phyloP scores from a whole-genome alignment of 306 rosid genomes.

The Biancaea sappan region DNA sequence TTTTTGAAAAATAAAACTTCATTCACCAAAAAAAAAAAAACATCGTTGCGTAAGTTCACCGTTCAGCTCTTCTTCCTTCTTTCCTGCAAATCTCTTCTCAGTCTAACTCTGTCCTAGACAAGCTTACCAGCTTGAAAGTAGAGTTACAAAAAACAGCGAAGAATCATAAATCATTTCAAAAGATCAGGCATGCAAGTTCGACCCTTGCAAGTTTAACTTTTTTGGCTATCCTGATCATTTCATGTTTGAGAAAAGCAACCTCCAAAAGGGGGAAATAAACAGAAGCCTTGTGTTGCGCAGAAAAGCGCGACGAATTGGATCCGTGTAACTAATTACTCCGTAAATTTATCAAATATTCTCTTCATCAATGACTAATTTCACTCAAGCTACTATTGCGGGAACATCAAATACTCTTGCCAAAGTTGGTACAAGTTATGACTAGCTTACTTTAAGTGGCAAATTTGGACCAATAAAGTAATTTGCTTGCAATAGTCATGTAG shows the following conservation, averaged over 20 bases:
- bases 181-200: neutral
- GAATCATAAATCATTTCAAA: neutral
- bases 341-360: neutral
- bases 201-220: neutral
- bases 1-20: no score
- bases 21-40: no score
- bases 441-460: conserved; percentile 16
- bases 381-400: neutral
- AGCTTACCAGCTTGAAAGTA: neutral
- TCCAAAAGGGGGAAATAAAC: neutral
- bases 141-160: neutral
- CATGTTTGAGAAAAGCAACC: neutral
- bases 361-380: neutral
- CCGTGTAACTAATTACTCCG: neutral
- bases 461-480: conserved; percentile 23
- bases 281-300: neutral
- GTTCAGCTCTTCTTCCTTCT: neutral
- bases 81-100: neutral
- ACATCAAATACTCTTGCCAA: neutral
- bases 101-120: neutral
- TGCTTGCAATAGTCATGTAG: conserved; percentile 18
- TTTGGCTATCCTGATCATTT: neutral
- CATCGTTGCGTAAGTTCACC: no score
- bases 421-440: neutral
- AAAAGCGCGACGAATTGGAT: neutral